Evolutionary conservation across 371 early-diverging fungal genomes (phyloP).

Genomic region (Zopfochytrium polystomum): DNA sequence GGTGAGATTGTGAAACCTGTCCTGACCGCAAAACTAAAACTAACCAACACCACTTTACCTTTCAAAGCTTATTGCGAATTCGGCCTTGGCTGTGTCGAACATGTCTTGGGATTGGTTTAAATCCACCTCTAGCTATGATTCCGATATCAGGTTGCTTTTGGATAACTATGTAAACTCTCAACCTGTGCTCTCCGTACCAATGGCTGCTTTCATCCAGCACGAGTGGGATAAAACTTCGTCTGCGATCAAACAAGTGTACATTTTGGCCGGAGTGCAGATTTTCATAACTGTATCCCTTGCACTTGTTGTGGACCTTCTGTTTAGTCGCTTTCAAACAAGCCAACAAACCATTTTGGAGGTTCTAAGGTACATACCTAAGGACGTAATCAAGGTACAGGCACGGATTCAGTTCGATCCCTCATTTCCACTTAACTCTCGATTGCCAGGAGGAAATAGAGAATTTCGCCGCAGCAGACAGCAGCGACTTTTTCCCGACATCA

Average conservation of each 20-base stretch:
- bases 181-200: not conserved
- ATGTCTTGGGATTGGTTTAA: not conserved
- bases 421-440: too few species aligned
- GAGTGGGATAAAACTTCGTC: not conserved
- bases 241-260: not conserved
- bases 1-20: not conserved
- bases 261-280: not conserved
- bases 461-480: not conserved
- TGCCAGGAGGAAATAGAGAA: slow-evolving; percentile 1
- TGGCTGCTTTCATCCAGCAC: not conserved
- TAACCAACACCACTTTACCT: too few species aligned
- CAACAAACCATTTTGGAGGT: slow-evolving; percentile 9
- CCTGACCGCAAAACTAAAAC: too few species aligned
- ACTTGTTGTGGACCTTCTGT: slow-evolving; percentile 6
- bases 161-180: slow-evolving; percentile 2
- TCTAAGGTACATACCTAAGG: slow-evolving; percentile 9
- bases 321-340: slow-evolving; percentile 3
- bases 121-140: not conserved
- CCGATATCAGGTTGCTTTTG: slow-evolving; percentile 7
- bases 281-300: not conserved
- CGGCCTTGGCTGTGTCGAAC: not conserved
- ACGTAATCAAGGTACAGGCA: not conserved
- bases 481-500: slow-evolving; percentile 6
- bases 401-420: not conserved
- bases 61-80: slow-evolving; percentile 1